Percentiles rank a stretch among this genome's conserved stretches.
phyloP scores from a whole-genome alignment of 148 eudicot species.

The Persicaria maculosa region DNA sequence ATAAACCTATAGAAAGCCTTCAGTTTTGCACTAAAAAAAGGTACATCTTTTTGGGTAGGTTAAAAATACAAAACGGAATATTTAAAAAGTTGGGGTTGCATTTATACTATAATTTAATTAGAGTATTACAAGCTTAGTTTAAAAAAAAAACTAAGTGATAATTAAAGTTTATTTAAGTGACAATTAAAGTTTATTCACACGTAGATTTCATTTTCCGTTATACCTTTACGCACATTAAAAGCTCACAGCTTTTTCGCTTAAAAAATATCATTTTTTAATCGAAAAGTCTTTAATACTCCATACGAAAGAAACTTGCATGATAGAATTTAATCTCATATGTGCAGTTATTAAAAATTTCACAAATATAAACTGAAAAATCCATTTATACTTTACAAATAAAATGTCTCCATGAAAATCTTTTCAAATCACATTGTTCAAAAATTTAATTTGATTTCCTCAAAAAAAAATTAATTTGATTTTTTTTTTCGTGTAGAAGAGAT shows the following conservation, averaged over 20 bases:
- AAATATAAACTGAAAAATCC: too few species aligned
- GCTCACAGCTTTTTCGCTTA: neutral
- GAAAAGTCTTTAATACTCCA: too few species aligned
- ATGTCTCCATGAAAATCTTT: too few species aligned
- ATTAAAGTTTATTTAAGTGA: neutral
- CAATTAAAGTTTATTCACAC: neutral
- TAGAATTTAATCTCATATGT: too few species aligned
- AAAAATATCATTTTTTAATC: too few species aligned
- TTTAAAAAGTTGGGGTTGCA: neutral
- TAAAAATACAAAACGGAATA: slow-evolving; percentile 11
- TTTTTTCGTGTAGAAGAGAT: too few species aligned
- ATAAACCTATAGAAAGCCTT: neutral
- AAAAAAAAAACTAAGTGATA: neutral
- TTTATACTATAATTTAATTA: neutral
- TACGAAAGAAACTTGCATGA: too few species aligned
- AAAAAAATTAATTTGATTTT: too few species aligned
- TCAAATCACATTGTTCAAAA: too few species aligned
- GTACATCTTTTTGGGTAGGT: slow-evolving; percentile 8
- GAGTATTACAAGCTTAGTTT: neutral
- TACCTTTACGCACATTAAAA: neutral
- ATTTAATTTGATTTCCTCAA: too few species aligned
- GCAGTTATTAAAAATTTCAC: too few species aligned
- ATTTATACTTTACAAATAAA: too few species aligned
- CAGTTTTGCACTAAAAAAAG: slow-evolving; percentile 1
- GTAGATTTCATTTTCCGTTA: neutral